These are phyloP conservation scores for Nepenthes mirabilis DNA, from an alignment of 148 eudicot species.

Conservation along the genomic window DNA sequence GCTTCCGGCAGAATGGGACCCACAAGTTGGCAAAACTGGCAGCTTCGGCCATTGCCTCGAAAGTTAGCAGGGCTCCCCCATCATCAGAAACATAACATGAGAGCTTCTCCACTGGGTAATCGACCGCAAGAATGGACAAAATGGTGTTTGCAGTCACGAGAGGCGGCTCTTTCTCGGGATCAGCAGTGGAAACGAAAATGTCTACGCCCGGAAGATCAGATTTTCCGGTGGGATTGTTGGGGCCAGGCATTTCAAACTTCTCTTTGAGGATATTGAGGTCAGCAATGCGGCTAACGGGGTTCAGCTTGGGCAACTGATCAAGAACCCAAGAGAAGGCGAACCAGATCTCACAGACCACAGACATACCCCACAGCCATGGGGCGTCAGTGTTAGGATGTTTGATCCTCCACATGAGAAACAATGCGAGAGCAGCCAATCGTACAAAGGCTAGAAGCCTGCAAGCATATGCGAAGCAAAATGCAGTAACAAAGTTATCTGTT, in stretches of 20 bases:
- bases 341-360: slow-evolving; percentile 12
- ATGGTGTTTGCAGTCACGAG: slow-evolving; percentile 17
- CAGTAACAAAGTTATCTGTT: not conserved
- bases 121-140: slow-evolving; percentile 12
- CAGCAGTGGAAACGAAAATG: slow-evolving; percentile 9
- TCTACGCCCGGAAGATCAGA: slow-evolving; percentile 12
- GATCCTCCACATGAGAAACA: slow-evolving; percentile 9
- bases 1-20: slow-evolving; percentile 16
- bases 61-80: slow-evolving; percentile 10
- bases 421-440: slow-evolving; percentile 7
- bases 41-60: slow-evolving; percentile 14
- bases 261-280: slow-evolving; percentile 10
- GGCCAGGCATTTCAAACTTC: slow-evolving; percentile 9
- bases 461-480: not conserved
- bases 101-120: slow-evolving; percentile 13
- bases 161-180: slow-evolving; percentile 17
- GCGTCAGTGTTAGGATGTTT: slow-evolving; percentile 12
- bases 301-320: slow-evolving; percentile 9
- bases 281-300: slow-evolving; percentile 7
- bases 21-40: slow-evolving; percentile 12
- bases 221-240: slow-evolving; percentile 2
- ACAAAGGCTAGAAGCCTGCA: slow-evolving; percentile 8
- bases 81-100: slow-evolving; percentile 11
- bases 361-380: slow-evolving; percentile 14
- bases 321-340: slow-evolving; percentile 15